phyloP scores from a whole-genome alignment of 208 protist species.

The Acanthamoeba pearcei region DNA sequence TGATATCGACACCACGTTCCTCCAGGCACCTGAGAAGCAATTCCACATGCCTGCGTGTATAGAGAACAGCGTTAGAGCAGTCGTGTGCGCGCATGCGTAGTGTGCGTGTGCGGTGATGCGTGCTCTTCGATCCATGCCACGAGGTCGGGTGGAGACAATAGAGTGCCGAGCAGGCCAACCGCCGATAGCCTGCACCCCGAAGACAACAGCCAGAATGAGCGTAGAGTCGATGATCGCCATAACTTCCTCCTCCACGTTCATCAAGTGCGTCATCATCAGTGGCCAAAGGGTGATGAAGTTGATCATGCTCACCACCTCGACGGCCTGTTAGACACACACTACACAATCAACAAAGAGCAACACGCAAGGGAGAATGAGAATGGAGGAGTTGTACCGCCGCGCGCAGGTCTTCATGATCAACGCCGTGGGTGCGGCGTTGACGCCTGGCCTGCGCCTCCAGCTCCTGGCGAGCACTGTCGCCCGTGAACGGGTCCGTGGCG shows the following conservation, averaged over 20 bases:
- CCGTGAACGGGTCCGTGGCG: no score
- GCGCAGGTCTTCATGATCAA: no score
- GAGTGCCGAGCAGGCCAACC: not conserved
- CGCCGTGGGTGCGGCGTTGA: no score
- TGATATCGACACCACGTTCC: not conserved
- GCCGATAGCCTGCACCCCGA: no score
- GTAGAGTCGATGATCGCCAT: not conserved
- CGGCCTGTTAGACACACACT: not conserved
- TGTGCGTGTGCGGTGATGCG: not conserved
- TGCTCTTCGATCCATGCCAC: not conserved
- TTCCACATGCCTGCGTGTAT: not conserved
- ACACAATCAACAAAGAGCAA: not conserved
- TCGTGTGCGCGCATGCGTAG: no score
- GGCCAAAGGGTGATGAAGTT: not conserved
- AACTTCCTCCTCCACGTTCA: not conserved
- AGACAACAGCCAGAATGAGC: not conserved
- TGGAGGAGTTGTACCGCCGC: no score
- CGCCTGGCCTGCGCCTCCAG: no score
- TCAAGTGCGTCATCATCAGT: not conserved
- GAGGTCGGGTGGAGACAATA: not conserved
- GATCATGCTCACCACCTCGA: not conserved
- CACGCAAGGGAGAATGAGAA: no score
- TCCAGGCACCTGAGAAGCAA: not conserved
- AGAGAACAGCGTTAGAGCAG: no score
- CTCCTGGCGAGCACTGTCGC: no score